phyloP scores from a whole-genome alignment of 1,284 basidiomycete genomes.

The Boletus sp. region DNA sequence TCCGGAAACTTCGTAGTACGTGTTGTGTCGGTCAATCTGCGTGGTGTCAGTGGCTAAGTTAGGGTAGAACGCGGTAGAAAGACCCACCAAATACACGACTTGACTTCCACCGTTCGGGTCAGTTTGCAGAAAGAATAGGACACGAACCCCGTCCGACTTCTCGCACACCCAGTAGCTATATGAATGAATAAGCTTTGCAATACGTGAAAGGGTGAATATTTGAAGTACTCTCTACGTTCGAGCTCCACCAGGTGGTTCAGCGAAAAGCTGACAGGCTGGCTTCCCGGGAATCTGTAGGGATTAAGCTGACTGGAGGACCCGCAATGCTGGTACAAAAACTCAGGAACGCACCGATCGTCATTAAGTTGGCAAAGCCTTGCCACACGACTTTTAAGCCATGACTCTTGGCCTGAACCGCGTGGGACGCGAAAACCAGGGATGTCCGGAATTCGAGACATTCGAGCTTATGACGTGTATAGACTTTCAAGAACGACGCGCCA shows the following conservation, averaged over 20 bases:
- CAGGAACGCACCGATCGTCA: slow-evolving; percentile 49
- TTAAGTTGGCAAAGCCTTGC: slow-evolving; percentile 64
- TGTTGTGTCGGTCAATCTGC: slow-evolving; percentile 95
- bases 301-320: slow-evolving; percentile 5
- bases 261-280: slow-evolving; percentile 90
- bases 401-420: slow-evolving; percentile 54
- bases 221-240: slow-evolving; percentile 77
- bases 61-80: not conserved
- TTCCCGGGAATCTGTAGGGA: slow-evolving; percentile 78
- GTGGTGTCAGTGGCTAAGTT: slow-evolving; percentile 3
- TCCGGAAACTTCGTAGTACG: slow-evolving; percentile 72
- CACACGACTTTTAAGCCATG: slow-evolving; percentile 63
- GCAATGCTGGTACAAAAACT: not conserved
- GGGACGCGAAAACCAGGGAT: slow-evolving; percentile 62
- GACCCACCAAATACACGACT: slow-evolving; percentile 76
- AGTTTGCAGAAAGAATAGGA: slow-evolving; percentile 83
- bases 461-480: not conserved
- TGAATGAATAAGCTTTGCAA: slow-evolving; percentile 12
- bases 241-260: slow-evolving; percentile 68
- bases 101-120: slow-evolving; percentile 65
- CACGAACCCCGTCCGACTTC: slow-evolving; percentile 97
- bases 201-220: not conserved
- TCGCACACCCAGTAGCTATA: slow-evolving; percentile 98
- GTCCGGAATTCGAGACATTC: slow-evolving; percentile 56
- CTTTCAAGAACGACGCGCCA: slow-evolving; percentile 9